Conservation (phyloP, 495 filamentous ascomycete species). For the Annulohypoxylon maeteangense region DNA sequence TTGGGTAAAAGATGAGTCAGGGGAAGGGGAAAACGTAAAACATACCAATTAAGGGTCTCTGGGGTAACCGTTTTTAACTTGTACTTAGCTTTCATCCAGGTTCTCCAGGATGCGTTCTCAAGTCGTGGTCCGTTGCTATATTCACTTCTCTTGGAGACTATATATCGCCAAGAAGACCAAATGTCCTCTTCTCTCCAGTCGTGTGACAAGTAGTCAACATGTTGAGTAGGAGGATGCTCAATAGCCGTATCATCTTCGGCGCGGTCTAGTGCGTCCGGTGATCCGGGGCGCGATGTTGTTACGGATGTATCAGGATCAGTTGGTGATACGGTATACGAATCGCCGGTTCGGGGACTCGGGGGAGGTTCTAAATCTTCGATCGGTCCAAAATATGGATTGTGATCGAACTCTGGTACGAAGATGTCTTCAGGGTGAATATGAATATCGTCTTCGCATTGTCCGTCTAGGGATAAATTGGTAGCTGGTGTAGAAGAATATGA, state of each 20-base stretch:
- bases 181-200: slow-evolving; percentile 98
- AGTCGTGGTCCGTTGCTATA: slow-evolving; percentile 84
- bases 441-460: slow-evolving; percentile 61
- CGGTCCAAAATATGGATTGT: slow-evolving; percentile 58
- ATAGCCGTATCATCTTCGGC: slow-evolving; percentile 88
- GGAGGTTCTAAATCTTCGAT: slow-evolving; percentile 61
- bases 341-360: slow-evolving; percentile 54
- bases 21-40: slow-evolving; percentile 55
- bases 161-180: slow-evolving; percentile 96
- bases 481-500: slow-evolving; percentile 68
- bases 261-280: slow-evolving; percentile 56
- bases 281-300: slow-evolving; percentile 59
- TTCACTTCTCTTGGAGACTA: slow-evolving; percentile 77
- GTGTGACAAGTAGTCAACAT: slow-evolving; percentile 97
- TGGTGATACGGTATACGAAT: slow-evolving; percentile 59
- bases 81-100: slow-evolving; percentile 94
- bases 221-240: slow-evolving; percentile 79
- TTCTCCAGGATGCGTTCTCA: slow-evolving; percentile 97
- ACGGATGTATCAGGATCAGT: slow-evolving; percentile 57
- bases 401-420: slow-evolving; percentile 68
- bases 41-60: slow-evolving; percentile 89
- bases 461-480: slow-evolving; percentile 70
- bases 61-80: slow-evolving; percentile 86
- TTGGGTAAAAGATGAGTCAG: slow-evolving; percentile 11
- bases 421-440: slow-evolving; percentile 62